These are phyloP conservation scores for Hermanozyma aechmeae DNA, from an alignment of 805 yeast genomes.

Conservation along the genomic window DNA sequence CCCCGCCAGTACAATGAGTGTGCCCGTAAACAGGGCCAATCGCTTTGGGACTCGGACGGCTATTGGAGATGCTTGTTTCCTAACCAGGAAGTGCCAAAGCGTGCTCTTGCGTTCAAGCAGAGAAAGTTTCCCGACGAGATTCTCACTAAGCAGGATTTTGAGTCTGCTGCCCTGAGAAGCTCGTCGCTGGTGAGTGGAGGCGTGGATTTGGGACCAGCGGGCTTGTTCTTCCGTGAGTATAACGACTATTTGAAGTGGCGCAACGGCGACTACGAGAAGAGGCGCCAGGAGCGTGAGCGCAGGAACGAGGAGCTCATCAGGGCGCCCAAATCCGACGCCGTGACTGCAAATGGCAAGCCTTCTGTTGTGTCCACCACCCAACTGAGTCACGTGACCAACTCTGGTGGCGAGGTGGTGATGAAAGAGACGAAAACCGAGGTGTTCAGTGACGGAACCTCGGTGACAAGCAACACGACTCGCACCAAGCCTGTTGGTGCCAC, in stretches of 20 bases:
- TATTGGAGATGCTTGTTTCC: neutral
- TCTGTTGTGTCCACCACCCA: constrained; percentile 15
- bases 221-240: constrained; percentile 55
- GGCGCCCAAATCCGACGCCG: no score
- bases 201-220: constrained; percentile 38
- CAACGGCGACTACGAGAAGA: constrained; percentile 39
- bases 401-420: constrained; percentile 18
- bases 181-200: constrained; percentile 6
- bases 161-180: constrained; percentile 8
- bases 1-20: constrained; percentile 55
- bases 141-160: constrained; percentile 53
- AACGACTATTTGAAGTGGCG: constrained; percentile 63
- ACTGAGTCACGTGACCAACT: constrained; percentile 18
- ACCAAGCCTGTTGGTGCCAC: constrained; percentile 24
- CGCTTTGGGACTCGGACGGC: constrained; percentile 11
- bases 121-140: constrained; percentile 17
- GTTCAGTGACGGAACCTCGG: constrained; percentile 28
- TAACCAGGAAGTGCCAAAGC: neutral
- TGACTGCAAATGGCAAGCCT: no score
- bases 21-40: constrained; percentile 51
- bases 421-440: constrained; percentile 24
- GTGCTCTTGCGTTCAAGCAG: constrained; percentile 9
- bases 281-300: constrained; percentile 25
- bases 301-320: constrained; percentile 1
- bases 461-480: constrained; percentile 19